Base-by-base conservation (phyloP, 1,139 yeast genomes). In the Nakaseomyces sp. region DNA sequence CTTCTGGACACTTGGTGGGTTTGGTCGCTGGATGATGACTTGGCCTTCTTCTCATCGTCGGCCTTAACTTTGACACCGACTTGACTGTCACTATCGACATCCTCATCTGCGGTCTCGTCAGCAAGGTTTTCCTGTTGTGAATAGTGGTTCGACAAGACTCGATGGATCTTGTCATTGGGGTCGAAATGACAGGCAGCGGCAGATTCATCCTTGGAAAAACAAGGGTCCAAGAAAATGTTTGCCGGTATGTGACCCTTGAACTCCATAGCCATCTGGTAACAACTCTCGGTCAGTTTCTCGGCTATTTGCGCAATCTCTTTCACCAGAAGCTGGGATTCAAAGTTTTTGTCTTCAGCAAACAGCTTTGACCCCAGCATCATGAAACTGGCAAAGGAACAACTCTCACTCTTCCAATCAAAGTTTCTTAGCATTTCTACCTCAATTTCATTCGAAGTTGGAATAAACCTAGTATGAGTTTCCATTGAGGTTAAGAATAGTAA, bases 361-460 rank as follows among this genome's bases (percentile, higher is more conserved):
- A 86, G 50, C 57, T 70, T 78, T 5, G 85, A 77, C 2, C 87
- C 87, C 30, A 83, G 61, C 0, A 85, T 82, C 53, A 79, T 72
- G 67, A 81, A 76, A 1, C 89, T 86, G 29, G 88, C 91, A 41
- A 81, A 72, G 57, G 80, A 81, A 57, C 94, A 84, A 8, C 83
- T 75, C 51, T 81, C 69, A 54, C 81, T 85, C 51, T 75, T 78
- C 58, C 63, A 61, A 40, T 60, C 63, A 32, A 57, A 52, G 4
- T 57, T 50, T 41, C 61, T 64, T 22, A 51, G 46, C 20, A 61
- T 40, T 28, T 55, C 49, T 3, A 61, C 55, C 18, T 52, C 50
- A 9, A 54, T 40, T 26, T 53, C 56, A 36, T 58, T 55, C 12
- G 51, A 49, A 2, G 58, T 49, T 10, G 59, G 57, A 8, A 52